Percentiles rank a stretch among this genome's conserved stretches.
phyloP scores from a whole-genome alignment of 108 stramenopile genomes.

The Skeletonema grethae region DNA sequence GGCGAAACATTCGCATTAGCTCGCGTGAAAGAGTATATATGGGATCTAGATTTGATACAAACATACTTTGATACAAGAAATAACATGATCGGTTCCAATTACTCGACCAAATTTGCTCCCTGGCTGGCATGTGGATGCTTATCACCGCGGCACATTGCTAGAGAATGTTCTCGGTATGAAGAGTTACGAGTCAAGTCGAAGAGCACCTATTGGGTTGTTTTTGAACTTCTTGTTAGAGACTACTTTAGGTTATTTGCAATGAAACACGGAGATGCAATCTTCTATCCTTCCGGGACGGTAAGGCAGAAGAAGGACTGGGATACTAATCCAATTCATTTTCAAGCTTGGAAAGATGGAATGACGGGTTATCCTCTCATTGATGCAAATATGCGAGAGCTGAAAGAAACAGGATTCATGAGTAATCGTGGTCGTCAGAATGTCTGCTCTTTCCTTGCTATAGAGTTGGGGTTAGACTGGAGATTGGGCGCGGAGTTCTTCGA shows the following conservation, averaged over 20 bases:
- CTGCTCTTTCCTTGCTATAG: conserved; percentile 79
- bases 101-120: conserved; percentile 89
- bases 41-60: conserved; percentile 74
- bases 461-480: conserved; percentile 89
- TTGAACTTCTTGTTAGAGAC: conserved; percentile 91
- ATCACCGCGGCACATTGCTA: conserved; percentile 74
- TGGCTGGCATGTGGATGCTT: conserved; percentile 90
- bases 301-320: conserved; percentile 32
- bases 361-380: conserved; percentile 89
- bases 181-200: conserved; percentile 80
- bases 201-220: conserved; percentile 92
- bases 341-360: conserved; percentile 70
- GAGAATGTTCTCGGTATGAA: conserved; percentile 79
- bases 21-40: conserved; percentile 82
- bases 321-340: conserved; percentile 43
- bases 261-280: conserved; percentile 78
- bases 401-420: conserved; percentile 88
- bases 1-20: conserved; percentile 84
- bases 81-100: conserved; percentile 87
- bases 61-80: conserved; percentile 92
- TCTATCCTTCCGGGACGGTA: conserved; percentile 69
- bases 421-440: conserved; percentile 95
- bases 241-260: conserved; percentile 81
- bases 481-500: conserved; percentile 92
- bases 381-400: conserved; percentile 95